Conservation (phyloP, 2,329 filamentous ascomycete species). For the Neurospora sp. region DNA sequence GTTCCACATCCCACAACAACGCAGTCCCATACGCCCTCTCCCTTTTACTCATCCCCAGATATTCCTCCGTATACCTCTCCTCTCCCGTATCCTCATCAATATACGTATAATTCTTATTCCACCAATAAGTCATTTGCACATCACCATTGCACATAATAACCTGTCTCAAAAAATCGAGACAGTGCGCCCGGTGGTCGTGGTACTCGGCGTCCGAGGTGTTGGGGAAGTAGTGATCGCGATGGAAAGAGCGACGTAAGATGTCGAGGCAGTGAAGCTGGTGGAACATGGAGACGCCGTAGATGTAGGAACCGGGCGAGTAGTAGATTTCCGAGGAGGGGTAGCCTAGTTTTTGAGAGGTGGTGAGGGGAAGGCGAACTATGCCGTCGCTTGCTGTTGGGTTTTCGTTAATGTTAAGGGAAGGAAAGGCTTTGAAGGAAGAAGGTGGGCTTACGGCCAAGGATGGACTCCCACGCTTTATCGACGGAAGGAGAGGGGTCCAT, state of each 20-base stretch:
- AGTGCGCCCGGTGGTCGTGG: not conserved
- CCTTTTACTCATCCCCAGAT: not conserved
- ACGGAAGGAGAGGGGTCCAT: not conserved
- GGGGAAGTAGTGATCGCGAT: not conserved
- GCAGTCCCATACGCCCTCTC: not conserved
- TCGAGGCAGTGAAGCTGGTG: slow-evolving; percentile 9
- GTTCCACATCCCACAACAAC: not conserved
- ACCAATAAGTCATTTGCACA: not conserved
- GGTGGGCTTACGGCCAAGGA: not conserved
- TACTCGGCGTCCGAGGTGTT: not conserved
- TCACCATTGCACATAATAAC: not conserved
- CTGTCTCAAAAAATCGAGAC: not conserved
- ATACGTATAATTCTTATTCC: not conserved
- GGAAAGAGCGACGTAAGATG: not conserved
- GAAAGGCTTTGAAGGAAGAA: too few relatives aligned
- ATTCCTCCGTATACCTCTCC: not conserved
- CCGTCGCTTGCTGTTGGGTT: not conserved
- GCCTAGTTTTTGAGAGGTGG: not conserved
- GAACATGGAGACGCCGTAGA: slow-evolving; percentile 9
- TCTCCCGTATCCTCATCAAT: not conserved
- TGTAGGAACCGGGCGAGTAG: not conserved
- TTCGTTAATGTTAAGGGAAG: too few relatives aligned
- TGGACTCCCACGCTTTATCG: not conserved
- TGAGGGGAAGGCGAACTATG: not conserved
- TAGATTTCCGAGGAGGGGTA: not conserved